Evolutionary conservation across 2,329 filamentous ascomycete genomes (phyloP).

Genomic region (Seiridium cupressi): DNA sequence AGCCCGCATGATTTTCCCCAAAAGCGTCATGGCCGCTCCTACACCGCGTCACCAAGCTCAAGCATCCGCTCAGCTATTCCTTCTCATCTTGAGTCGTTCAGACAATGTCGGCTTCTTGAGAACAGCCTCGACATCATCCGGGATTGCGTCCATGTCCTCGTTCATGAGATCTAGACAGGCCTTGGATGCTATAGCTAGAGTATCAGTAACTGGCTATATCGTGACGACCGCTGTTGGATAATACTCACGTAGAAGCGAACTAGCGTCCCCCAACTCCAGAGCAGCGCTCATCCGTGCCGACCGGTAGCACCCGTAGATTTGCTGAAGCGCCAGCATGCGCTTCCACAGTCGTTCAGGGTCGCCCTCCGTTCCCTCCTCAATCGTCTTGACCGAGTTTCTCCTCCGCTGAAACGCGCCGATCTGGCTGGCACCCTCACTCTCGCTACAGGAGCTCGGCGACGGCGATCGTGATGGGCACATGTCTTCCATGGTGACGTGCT

Average conservation of each 20-base stretch:
- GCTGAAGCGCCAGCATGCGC: conserved; percentile 48
- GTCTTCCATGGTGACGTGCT: background rate
- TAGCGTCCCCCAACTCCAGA: conserved; percentile 37
- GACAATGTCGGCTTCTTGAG: background rate
- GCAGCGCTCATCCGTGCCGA: conserved; percentile 48
- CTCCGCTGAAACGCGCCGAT: background rate
- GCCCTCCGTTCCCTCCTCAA: conserved; percentile 33
- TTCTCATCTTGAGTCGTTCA: too few relatives aligned
- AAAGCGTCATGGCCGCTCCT: background rate
- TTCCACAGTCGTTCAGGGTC: conserved; percentile 43
- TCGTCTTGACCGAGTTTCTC: conserved; percentile 24
- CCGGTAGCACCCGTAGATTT: conserved; percentile 46
- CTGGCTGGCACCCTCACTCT: background rate
- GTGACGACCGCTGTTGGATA: background rate
- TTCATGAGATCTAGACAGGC: conserved; percentile 29
- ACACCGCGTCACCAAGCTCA: too few relatives aligned
- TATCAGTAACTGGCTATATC: conserved; percentile 7
- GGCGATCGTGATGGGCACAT: background rate
- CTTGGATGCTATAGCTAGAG: conserved; percentile 24
- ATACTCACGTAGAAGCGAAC: conserved; percentile 43
- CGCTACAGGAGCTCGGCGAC: background rate
- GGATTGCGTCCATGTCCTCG: conserved; percentile 26
- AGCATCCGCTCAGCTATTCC: too few relatives aligned
- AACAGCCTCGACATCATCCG: conserved; percentile 21
- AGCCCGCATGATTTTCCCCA: background rate